A percentile compares a stretch with the other conserved stretches of the same genome.
Conservation (phyloP, 2,329 filamentous ascomycete genomes). For the Polychaeton citri region DNA sequence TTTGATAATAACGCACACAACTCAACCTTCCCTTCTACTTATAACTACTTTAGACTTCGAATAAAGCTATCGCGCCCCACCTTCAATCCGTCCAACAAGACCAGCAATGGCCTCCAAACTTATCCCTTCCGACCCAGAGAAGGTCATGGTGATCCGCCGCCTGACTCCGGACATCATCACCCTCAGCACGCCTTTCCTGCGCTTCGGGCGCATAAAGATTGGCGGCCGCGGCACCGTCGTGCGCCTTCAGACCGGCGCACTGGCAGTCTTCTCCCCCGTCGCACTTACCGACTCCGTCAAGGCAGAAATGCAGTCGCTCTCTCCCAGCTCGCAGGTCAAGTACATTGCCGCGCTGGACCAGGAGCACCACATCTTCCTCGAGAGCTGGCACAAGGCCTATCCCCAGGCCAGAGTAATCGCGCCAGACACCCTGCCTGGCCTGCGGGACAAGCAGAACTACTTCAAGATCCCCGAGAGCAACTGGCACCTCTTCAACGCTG, state of each 20-base stretch:
- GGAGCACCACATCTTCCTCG: slow-evolving; percentile 91
- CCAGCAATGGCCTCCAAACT: slow-evolving; percentile 23
- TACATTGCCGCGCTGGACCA: slow-evolving; percentile 83
- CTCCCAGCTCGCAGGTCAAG: slow-evolving; percentile 39
- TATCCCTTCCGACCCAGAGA: slow-evolving; percentile 51
- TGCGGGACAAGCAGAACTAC: slow-evolving; percentile 43
- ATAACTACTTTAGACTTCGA: background rate
- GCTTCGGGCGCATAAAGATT: slow-evolving; percentile 66
- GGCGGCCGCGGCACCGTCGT: slow-evolving; percentile 82
- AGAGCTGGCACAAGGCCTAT: slow-evolving; percentile 68
- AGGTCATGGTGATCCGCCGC: slow-evolving; percentile 82
- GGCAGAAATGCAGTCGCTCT: slow-evolving; percentile 40
- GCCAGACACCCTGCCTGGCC: slow-evolving; percentile 70
- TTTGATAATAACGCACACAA: background rate
- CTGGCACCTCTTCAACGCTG: slow-evolving; percentile 35
- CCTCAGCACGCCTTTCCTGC: slow-evolving; percentile 69
- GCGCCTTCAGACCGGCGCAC: slow-evolving; percentile 59
- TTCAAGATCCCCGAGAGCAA: slow-evolving; percentile 12
- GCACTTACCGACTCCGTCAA: slow-evolving; percentile 67
- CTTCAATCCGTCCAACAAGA: background rate
- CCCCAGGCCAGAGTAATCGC: slow-evolving; percentile 70
- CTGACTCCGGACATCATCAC: slow-evolving; percentile 68
- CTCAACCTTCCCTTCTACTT: background rate
- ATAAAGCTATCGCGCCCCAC: background rate
- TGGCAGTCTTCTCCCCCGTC: slow-evolving; percentile 87